Base-by-base conservation (phyloP, 139 green algal genomes). In the Picochlorum sp. region DNA sequence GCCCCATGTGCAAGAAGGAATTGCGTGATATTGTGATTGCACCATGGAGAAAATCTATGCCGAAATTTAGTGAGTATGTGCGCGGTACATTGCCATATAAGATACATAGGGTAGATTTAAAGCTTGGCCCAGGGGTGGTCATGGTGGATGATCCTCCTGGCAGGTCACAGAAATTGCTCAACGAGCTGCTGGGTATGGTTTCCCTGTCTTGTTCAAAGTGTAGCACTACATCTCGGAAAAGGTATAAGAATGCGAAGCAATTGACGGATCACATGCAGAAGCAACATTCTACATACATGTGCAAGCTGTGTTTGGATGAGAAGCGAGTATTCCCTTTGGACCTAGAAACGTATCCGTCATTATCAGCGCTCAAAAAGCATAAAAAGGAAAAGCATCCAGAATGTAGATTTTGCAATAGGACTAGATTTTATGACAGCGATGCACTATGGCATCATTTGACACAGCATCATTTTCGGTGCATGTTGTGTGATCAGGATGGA, bases 1-100 rank as follows among this genome's bases (percentile, higher is more conserved):
- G 86, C 69, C 75, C 81, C 6, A 63, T 92, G 45, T 92, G 86
- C 81, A 92, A 91, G 55, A 30, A 64, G 1, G 67, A 82, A 10
- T 63, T 75, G 26, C 28, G 60, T 5, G 63, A 82, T 68, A 67
- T 89, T 28, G 68, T 85, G 6, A 73, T 88, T 30, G 61, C 67
- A 13, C 72, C 68, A 2, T 83, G 70, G 52, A 64, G 58, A 54
- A 52, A 38, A 14, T 8, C 68, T 44, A 56, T 71, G 18, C 62
- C 68, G 4, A 56, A 72, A 30, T 78, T 52, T 41, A 16, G 49
- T 18, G 51, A 41, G 3, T 77, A 60, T 23, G 28, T 30, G 28
- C 28, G 2, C 21, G 3, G 16, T 26, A 21, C 16, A 10, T 28
- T 59, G 41, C 23, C 23, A 18, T 30, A 20, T 31, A 59, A 21